These are phyloP conservation scores for Pyrenophora seminiperda DNA, from an alignment of 2,329 filamentous ascomycete species.

Conservation along the genomic window DNA sequence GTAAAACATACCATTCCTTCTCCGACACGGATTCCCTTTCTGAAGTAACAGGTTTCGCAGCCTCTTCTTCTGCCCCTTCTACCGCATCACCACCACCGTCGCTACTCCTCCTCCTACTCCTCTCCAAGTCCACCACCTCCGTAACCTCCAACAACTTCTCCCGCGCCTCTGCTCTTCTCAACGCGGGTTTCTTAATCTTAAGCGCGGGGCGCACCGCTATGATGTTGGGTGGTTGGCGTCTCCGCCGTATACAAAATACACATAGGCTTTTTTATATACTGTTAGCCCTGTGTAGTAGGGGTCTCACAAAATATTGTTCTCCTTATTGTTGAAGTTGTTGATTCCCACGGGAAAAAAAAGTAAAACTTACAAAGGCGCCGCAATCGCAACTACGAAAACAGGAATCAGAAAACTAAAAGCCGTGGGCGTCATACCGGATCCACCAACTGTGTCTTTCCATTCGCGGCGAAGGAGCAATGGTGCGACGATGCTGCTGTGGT, in stretches of 20 bases:
- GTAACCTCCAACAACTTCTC: constrained; percentile 30
- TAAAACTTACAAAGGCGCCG: constrained; percentile 36
- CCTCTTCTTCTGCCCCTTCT: not conserved
- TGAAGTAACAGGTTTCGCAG: constrained; percentile 1
- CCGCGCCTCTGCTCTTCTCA: constrained; percentile 29
- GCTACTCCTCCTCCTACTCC: too few relatives aligned
- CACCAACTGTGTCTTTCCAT: constrained; percentile 24
- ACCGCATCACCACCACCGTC: not conserved
- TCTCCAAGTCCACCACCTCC: too few relatives aligned
- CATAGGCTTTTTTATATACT: constrained; percentile 20
- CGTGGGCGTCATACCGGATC: constrained; percentile 33
- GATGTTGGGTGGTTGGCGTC: constrained; percentile 13
- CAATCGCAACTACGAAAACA: constrained; percentile 34
- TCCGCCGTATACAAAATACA: constrained; percentile 29
- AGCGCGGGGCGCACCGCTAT: not conserved
- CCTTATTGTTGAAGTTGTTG: too few relatives aligned
- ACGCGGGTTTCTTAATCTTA: constrained; percentile 23
- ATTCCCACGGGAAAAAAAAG: not conserved
- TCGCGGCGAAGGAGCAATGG: constrained; percentile 16
- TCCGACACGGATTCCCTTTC: constrained; percentile 29
- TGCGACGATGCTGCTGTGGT: not conserved
- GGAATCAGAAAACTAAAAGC: constrained; percentile 39
- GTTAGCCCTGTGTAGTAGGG: not conserved
- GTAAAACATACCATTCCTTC: constrained; percentile 34
- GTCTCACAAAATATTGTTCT: too few relatives aligned